Percentiles rank a stretch among this genome's conserved stretches.
phyloP scores from a whole-genome alignment of 805 yeast genomes.

The Myxozyma monticola region DNA sequence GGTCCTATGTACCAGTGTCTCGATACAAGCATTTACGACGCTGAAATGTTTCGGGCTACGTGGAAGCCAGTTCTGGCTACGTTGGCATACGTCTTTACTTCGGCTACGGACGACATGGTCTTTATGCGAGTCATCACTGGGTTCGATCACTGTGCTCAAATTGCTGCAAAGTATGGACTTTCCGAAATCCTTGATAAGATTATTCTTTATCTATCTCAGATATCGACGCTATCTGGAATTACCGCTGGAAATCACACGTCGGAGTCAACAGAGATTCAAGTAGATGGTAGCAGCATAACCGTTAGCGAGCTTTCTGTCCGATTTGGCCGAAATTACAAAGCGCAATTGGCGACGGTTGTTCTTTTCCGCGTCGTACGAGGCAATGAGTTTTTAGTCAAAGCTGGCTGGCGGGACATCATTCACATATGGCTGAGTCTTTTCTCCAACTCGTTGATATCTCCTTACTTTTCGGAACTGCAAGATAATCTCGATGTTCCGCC shows the following conservation, averaged over 20 bases:
- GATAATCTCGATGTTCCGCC: conserved; percentile 52
- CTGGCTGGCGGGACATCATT: conserved; percentile 62
- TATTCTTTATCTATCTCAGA: conserved; percentile 61
- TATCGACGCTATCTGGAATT: conserved; percentile 61
- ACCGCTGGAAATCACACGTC: conserved; percentile 33
- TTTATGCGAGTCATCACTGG: conserved; percentile 84
- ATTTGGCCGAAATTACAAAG: conserved; percentile 88
- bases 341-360: conserved; percentile 85
- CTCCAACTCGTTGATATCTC: conserved; percentile 66
- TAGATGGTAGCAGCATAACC: conserved; percentile 55
- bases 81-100: conserved; percentile 73
- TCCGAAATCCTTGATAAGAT: conserved; percentile 62
- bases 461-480: conserved; percentile 53
- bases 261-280: conserved; percentile 44
- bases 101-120: conserved; percentile 87
- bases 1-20: conserved; percentile 27
- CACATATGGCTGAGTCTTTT: conserved; percentile 63
- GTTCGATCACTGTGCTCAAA: conserved; percentile 77
- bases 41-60: conserved; percentile 62
- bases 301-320: conserved; percentile 80
- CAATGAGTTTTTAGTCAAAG: conserved; percentile 50
- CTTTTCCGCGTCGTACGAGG: conserved; percentile 73
- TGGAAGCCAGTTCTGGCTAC: conserved; percentile 70
- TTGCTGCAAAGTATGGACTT: conserved; percentile 66
- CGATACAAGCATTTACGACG: conserved; percentile 57